phyloP scores from a whole-genome alignment of 2,329 filamentous ascomycete species.

The Sporothrix dimorphospora region DNA sequence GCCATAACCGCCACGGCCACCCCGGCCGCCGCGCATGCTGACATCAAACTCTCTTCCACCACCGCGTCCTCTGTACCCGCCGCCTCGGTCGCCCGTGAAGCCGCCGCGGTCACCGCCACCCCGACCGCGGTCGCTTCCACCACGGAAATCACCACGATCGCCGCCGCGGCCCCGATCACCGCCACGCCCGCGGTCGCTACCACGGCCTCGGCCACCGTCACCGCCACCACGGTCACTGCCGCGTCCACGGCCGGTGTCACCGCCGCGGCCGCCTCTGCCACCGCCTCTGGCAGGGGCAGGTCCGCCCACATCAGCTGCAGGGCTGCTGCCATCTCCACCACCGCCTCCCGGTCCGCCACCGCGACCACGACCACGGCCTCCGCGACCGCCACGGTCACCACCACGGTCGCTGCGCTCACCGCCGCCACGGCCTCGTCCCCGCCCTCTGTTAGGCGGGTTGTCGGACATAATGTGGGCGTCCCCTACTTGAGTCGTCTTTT shows the following conservation, averaged over 20 bases:
- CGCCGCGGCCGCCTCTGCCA: slow-evolving; percentile 4
- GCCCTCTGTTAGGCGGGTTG: slow-evolving; percentile 18
- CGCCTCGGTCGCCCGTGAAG: slow-evolving; percentile 23
- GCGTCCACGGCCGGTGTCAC: slow-evolving; percentile 20
- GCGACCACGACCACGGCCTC: slow-evolving; percentile 19
- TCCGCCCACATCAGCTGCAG: background rate
- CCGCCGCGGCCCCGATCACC: background rate
- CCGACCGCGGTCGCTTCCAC: slow-evolving; percentile 31
- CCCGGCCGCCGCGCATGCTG: slow-evolving; percentile 31
- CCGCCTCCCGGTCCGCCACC: slow-evolving; percentile 27
- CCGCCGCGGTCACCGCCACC: slow-evolving; percentile 29
- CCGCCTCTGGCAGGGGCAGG: background rate
- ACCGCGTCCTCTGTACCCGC: slow-evolving; percentile 35
- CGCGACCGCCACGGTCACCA: slow-evolving; percentile 19
- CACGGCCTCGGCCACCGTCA: slow-evolving; percentile 31
- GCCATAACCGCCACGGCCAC: slow-evolving; percentile 31
- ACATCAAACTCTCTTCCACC: slow-evolving; percentile 31
- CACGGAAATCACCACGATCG: background rate
- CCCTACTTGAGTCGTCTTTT: background rate
- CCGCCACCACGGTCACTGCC: slow-evolving; percentile 26
- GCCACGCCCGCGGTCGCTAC: background rate
- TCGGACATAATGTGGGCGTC: slow-evolving; percentile 22
- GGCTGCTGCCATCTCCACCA: background rate
- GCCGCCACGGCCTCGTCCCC: slow-evolving; percentile 26
- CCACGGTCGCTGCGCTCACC: slow-evolving; percentile 22